Conservation (phyloP, 169 alveolate genomes). For the Babesia sp. region DNA sequence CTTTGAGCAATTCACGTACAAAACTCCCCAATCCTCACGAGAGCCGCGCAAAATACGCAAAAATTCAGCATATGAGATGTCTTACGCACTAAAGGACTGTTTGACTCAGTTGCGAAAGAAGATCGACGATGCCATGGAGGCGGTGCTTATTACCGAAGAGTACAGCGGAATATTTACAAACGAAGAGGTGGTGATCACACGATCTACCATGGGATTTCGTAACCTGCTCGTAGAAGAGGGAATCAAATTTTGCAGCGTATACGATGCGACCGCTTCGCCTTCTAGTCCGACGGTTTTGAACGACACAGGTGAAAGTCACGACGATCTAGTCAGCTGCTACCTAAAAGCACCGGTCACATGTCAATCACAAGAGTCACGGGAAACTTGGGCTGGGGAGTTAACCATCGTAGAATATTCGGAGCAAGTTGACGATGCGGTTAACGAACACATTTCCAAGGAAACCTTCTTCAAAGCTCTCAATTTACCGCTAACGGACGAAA, state of each 20-base stretch:
- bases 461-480: slow-evolving; percentile 48
- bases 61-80: slow-evolving; percentile 55
- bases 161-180: slow-evolving; percentile 61
- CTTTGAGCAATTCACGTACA: not conserved
- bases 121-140: slow-evolving; percentile 30
- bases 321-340: slow-evolving; percentile 8
- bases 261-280: slow-evolving; percentile 20
- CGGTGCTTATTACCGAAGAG: slow-evolving; percentile 52
- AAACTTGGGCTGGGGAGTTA: not conserved
- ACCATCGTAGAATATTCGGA: slow-evolving; percentile 6
- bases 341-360: not conserved
- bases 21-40: not conserved
- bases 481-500: slow-evolving; percentile 45
- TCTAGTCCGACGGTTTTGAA: no score
- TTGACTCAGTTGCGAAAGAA: slow-evolving; percentile 20
- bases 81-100: slow-evolving; percentile 47
- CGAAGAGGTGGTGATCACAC: slow-evolving; percentile 47
- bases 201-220: slow-evolving; percentile 52
- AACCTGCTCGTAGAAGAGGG: slow-evolving; percentile 19
- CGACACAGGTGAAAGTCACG: not conserved
- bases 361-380: not conserved
- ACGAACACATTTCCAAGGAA: not conserved
- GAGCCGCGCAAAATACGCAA: slow-evolving; percentile 22
- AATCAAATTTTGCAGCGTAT: slow-evolving; percentile 27
- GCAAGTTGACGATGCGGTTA: not conserved